Conservation (phyloP, 306 rosid species). For the Casuarina cunninghamiana region DNA sequence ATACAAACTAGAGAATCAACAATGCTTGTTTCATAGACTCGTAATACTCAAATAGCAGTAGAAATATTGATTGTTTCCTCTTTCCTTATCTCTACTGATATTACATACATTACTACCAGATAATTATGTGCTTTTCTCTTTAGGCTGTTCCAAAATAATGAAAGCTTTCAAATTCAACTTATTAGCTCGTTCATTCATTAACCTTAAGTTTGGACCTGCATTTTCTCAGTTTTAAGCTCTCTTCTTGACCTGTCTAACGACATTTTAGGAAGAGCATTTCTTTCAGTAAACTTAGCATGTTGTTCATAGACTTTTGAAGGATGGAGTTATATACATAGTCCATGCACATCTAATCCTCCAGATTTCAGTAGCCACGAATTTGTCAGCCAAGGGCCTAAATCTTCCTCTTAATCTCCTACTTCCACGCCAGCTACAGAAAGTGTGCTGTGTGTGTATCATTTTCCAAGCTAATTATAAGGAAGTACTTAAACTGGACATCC, state of each 20-base stretch:
- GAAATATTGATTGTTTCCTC: not conserved
- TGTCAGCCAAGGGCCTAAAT: not conserved
- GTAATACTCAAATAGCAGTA: not conserved
- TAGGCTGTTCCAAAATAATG: not conserved
- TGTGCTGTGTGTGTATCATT: not conserved
- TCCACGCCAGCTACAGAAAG: not conserved
- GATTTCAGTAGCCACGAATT: not conserved
- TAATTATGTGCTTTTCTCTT: not conserved
- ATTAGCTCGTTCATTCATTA: not conserved
- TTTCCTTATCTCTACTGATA: not conserved
- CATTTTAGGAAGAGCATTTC: not conserved
- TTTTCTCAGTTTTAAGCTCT: not conserved
- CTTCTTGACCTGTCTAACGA: not conserved
- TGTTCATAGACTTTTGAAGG: not conserved
- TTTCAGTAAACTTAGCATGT: not conserved
- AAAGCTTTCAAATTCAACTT: not conserved
- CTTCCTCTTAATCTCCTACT: not conserved
- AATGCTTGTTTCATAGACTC: not conserved
- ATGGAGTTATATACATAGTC: not conserved
- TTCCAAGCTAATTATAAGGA: not conserved
- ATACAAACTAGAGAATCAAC: not conserved
- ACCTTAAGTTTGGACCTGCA: not conserved
- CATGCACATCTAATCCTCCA: not conserved
- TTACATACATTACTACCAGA: not conserved
- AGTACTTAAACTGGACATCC: not conserved